These are phyloP conservation scores for Thyridium curvatum DNA, from an alignment of 2,329 filamentous ascomycete genomes.

Conservation along the genomic window DNA sequence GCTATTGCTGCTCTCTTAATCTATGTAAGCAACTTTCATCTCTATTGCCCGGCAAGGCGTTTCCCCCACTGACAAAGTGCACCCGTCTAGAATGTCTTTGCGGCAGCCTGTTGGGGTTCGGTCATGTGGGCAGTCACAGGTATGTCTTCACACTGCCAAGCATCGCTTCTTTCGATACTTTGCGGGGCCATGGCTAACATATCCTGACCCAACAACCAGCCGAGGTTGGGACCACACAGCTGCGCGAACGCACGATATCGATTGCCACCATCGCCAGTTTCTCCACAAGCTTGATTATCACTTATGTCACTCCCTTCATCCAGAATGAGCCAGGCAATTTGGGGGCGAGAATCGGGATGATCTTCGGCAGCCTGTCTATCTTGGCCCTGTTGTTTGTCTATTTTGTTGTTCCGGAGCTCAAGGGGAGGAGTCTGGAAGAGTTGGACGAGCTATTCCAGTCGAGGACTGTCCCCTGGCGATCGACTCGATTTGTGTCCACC, in stretches of 20 bases:
- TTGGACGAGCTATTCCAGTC: constrained; percentile 13
- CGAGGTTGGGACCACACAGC: constrained; percentile 8
- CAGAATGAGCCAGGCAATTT: constrained; percentile 7
- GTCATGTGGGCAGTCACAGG: constrained; percentile 5
- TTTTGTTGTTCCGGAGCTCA: constrained; percentile 13
- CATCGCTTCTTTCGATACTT: no score
- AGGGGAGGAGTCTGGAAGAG: constrained; percentile 10
- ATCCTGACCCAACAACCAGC: background rate
- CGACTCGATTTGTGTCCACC: no score
- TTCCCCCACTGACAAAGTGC: no score
- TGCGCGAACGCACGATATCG: constrained; percentile 8
- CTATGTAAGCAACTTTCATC: constrained; percentile 1
- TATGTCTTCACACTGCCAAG: background rate
- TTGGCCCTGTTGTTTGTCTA: constrained; percentile 9
- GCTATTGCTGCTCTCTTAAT: background rate
- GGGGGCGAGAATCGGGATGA: constrained; percentile 11
- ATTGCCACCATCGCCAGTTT: constrained; percentile 7
- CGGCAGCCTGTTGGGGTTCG: constrained; percentile 3
- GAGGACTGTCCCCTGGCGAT: no score
- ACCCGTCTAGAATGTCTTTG: background rate
- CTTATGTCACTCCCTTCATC: constrained; percentile 11
- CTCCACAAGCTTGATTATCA: constrained; percentile 6
- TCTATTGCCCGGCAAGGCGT: background rate
- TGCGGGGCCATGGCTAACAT: no score
- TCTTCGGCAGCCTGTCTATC: constrained; percentile 12